Conservation (phyloP, 2,329 filamentous ascomycete genomes). For the Apiospora aurea region DNA sequence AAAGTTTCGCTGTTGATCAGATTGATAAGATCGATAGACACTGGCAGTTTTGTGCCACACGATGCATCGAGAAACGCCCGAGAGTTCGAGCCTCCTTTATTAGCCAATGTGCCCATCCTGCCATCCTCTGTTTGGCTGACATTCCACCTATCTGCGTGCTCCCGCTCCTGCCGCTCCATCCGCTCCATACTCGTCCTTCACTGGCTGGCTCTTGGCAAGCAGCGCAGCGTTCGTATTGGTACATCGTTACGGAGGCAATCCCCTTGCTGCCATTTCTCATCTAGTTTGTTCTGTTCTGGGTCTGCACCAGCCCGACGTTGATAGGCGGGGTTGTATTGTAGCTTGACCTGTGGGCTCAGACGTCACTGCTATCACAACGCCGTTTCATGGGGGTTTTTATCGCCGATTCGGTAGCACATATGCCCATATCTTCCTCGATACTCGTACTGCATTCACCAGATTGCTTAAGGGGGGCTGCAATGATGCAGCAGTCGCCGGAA, state of each 20-base stretch:
- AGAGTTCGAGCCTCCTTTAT: background rate
- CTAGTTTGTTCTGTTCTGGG: conserved; percentile 15
- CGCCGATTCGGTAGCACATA: background rate
- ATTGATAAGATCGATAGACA: conserved; percentile 16
- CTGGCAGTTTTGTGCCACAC: background rate
- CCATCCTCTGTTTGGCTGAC: background rate
- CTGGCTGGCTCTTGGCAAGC: background rate
- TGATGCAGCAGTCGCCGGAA: conserved; percentile 27
- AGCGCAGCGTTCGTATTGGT: background rate
- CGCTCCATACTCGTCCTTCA: background rate
- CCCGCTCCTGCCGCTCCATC: background rate
- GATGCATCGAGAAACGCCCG: background rate
- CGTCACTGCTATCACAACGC: background rate
- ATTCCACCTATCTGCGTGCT: conserved; percentile 5
- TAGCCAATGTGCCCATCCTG: background rate
- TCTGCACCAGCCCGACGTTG: background rate
- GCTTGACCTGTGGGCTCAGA: conserved; percentile 8
- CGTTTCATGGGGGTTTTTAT: background rate
- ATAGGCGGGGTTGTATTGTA: conserved; percentile 4
- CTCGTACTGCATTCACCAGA: background rate
- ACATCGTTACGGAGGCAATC: background rate
- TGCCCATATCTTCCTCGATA: background rate
- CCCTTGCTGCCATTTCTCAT: background rate
- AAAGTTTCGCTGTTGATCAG: conserved; percentile 8
- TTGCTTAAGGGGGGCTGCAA: background rate